Evolutionary conservation across 257 asterid genomes (phyloP), one percentile per base, ranked within the genome.

Genomic region (Ballota nigra): DNA sequence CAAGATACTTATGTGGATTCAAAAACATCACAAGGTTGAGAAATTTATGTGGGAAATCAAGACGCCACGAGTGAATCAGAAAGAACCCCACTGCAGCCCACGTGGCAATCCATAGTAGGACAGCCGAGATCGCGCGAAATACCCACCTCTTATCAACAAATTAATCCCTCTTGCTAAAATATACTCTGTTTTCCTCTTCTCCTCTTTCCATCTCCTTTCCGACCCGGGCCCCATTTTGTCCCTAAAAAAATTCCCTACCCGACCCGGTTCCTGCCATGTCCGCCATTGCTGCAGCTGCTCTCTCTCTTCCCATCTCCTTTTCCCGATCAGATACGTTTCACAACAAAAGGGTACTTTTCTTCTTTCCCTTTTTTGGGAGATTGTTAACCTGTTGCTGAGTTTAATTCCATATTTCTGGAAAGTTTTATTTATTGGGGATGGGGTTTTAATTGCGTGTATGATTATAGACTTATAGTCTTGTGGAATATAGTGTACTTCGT

Each of bases 221-320:
- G 56, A 60, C 69, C 73, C 81, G 77, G 63, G 18, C 52, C 53
- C 68, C 13, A 9, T 12, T 65, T 53, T 70, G 2, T 24, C 53
- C 66, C 41, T 8, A 76, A 40, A 33, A 19, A n/a, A n/a, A n/a
- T 62, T 64, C 9, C 9, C 60, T 53, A 57, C 85, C 83, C 78
- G 68, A 63, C 75, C 80, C 75, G 69, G 63, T 12, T 18, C 10
- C 45, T 22, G 81, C 72, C 86, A 94, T 94, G 98, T 78, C 89
- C 88, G 81, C 97, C 84, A 85, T 88, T 83, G 96, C 98, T 45
- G 80, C 96, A 4, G 93, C 96, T 74, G 92, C 92, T 68, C 96
- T 94, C 5, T 74, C 89, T 19, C 89, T 94, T 34, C 97, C 98
- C 1, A 78, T 88, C 73, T 80, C 97, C 28, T 68, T 74, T 8